These are phyloP conservation scores for Epichloe gansuensis DNA, from an alignment of 2,329 filamentous ascomycete genomes.

Conservation along the genomic window DNA sequence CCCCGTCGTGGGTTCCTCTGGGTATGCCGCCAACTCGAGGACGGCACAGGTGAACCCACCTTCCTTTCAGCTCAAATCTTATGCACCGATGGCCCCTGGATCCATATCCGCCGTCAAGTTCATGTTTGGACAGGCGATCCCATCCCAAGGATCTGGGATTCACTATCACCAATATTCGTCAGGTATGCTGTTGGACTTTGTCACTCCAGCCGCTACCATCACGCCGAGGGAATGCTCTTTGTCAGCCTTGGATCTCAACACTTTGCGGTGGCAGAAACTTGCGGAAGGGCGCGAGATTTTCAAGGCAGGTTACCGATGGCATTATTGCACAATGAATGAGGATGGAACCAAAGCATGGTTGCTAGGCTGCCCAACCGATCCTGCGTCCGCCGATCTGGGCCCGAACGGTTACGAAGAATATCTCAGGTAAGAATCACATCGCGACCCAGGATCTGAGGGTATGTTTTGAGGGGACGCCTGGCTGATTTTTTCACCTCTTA, in stretches of 20 bases:
- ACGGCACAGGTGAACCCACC: constrained; percentile 54
- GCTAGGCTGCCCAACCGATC: constrained; percentile 77
- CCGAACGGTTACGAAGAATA: constrained; percentile 74
- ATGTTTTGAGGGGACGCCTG: not conserved
- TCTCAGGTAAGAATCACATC: constrained; percentile 38
- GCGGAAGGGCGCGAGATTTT: constrained; percentile 93
- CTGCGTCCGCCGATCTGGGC: constrained; percentile 48
- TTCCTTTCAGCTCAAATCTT: constrained; percentile 53
- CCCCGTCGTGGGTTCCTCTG: constrained; percentile 43
- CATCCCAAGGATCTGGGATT: constrained; percentile 77
- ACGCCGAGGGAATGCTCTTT: constrained; percentile 79
- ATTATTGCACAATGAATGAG: constrained; percentile 93
- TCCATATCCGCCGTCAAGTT: constrained; percentile 86
- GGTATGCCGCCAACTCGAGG: constrained; percentile 55
- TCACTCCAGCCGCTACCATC: constrained; percentile 81
- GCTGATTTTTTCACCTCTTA: constrained; percentile 9
- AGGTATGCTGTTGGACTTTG: constrained; percentile 82
- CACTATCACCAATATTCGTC: constrained; percentile 96
- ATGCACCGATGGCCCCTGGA: constrained; percentile 76
- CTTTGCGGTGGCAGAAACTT: constrained; percentile 85
- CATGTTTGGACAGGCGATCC: constrained; percentile 65
- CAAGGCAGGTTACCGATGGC: constrained; percentile 84
- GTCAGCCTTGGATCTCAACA: constrained; percentile 75
- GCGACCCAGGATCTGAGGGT: not conserved
- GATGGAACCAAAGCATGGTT: constrained; percentile 95